These are phyloP conservation scores for Fulvia fulva DNA, from an alignment of 2,329 filamentous ascomycete genomes.

Conservation along the genomic window DNA sequence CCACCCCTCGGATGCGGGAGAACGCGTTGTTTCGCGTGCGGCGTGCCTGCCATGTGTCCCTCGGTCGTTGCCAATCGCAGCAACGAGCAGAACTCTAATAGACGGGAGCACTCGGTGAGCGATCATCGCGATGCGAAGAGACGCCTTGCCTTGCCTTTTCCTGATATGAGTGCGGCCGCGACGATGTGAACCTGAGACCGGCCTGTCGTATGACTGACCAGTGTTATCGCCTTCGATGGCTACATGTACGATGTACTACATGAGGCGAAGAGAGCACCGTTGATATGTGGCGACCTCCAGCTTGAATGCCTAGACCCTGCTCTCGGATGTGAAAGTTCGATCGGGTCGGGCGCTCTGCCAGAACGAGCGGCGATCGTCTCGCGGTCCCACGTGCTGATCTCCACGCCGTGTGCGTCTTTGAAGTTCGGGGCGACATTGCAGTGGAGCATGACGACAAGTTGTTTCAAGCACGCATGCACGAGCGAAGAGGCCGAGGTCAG, in stretches of 20 bases:
- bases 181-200: too few relatives aligned
- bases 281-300: too few relatives aligned
- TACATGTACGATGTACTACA: too few relatives aligned
- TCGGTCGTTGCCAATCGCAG: not conserved
- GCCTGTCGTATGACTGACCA: too few relatives aligned
- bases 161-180: too few relatives aligned
- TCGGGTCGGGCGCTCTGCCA: not conserved
- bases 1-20: not conserved
- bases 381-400: not conserved
- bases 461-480: not conserved
- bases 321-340: not conserved
- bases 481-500: not conserved
- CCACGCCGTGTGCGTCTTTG: not conserved
- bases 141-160: not conserved
- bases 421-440: not conserved
- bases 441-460: not conserved
- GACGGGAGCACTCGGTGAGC: not conserved
- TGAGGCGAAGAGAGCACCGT: too few relatives aligned
- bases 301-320: not conserved
- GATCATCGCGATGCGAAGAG: not conserved
- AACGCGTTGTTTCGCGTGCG: not conserved
- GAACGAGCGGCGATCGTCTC: not conserved
- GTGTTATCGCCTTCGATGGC: too few relatives aligned
- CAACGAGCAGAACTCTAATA: not conserved
- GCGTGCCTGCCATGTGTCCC: not conserved